Evolutionary conservation across 2,329 filamentous ascomycete species (phyloP), one percentile per base, ranked within the genome.

Genomic region (Penicillium brasilianum): DNA sequence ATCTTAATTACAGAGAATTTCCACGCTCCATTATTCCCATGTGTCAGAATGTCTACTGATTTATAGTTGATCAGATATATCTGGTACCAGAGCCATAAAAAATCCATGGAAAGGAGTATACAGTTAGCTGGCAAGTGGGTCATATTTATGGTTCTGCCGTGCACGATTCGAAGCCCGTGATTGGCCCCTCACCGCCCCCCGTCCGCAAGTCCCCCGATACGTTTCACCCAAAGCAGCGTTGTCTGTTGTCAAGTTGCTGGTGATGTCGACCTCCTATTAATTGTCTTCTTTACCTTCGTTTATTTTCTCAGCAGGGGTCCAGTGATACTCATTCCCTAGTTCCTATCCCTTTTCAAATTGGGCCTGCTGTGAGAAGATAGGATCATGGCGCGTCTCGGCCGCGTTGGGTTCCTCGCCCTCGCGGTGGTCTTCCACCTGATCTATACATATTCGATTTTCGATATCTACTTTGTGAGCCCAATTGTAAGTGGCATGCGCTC

Each of bases 391-490:
- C 84, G 85, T 71, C 78, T 88, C 61, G 82, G 85, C 68, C 92
- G 93, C 74, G 86, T 91, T 73, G 89, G 89, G 74, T 98, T 99
- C 76, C 80, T 98, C 77, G 88, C 90, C 75, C 87, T 96, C 74
- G 95, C 95, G 70, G 86, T 97, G 74, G 81, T 94, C 63, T 99
- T 99, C 76, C 96, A 99, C 79, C 77, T 98, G 57, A 87, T 96
- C 66, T 99, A 99, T 77, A 90, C 97, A 59, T 91, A 90, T 75
- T 97, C 93, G 62, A 98, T 98, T 72, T 99, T 99, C 80, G 93
- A 97, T 77, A 95, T 98, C 66, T 98, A 99, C 80, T 99, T 99
- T 75, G 93, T 97, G 74, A 97, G 93, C 76, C 95, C 95, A 22
- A 95, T 99, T 69, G 95, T 98, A 57, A 91, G 90, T 81, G 95